Evolutionary conservation across 192 early-diverging fungal genomes (phyloP), one percentile per base, ranked within the genome.

Genomic region (Globomyces pollinis-pini): DNA sequence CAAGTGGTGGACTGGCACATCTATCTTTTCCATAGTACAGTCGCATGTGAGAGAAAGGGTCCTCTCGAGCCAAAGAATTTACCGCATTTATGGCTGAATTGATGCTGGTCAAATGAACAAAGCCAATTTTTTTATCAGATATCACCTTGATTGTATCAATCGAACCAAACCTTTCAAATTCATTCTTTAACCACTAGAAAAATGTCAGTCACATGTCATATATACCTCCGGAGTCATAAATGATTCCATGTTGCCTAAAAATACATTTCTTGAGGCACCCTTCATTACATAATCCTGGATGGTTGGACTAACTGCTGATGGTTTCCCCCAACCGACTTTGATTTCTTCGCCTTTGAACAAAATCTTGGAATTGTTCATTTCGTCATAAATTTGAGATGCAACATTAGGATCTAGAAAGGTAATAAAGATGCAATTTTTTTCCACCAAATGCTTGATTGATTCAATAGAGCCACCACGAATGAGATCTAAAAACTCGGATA

Each of bases 1-100:
- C 47, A 11, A 30, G 18, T 16, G 13, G 13, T 50, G 57, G 43
- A 29, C n/a, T 6, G 13, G 81, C 79, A 58, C 90, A 94, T 28
- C 90, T 73, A 75, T 94, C 91, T 67, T 86, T 89, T 41, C 91
- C 91, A 71, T 87, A 94, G 51, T 84, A 76, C 32, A 94, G 65
- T 24, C 86, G 71, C 28, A 78, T 70, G 42, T 67, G 67, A 11
- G 62, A 38, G 77, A 85, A 92, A 24, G 66, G 60, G 0, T 74
- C 43, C 20, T 86, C 80, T 5, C 59, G 67, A 12, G 81, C 76
- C 45, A 94, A 56, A 1, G 61, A 67, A 16, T 69, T 63, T n/a
- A 92, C 87, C 33, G 84, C 87, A 54, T 84, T 84, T 52, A 91
- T 76, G 28, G 91, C 91, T 42, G 66, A 75, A 12, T 62, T 59